Base-by-base conservation (phyloP, 148 eudicot species). In the Chenopodium suecicum region DNA sequence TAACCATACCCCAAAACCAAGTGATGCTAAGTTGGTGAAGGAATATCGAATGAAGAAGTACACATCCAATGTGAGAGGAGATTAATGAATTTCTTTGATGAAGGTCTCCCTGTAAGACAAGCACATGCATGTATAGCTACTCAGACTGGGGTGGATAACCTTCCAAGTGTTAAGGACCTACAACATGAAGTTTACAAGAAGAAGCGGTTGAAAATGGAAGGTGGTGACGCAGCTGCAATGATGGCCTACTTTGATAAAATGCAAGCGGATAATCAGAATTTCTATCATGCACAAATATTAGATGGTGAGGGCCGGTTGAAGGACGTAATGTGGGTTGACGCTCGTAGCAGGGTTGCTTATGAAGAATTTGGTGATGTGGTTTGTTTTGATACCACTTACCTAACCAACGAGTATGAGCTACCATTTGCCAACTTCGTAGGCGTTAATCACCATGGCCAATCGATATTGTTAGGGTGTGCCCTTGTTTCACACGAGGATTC, bases 331-430 rank as follows among this genome's bases (percentile, higher is more conserved):
- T 71, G 74, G 74, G 50, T 71, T 4, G 74, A 71, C 41, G 74
- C 50, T 34, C 37, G 47, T 22, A 71, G 46, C 20, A 13, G 22
- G 50, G n/a, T 50, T 4, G 74, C 74, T 1, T 71, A 71, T 37
- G 50, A 71, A 7, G 48, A 71, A 10, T 71, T 71, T 71, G 74
- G 74, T 16, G 74, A 71, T 71, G 74, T 71, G 11, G 74, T 71
- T 3, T 71, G 46, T 19, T 71, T 71, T 37, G 52, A 71, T 37
- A 3, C 50, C 8, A 71, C 20, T 14, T 71, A 71, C 50, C 20
- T 71, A 8, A 34, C 50, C 4, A 71, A 71, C 41, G 52, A 44
- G 11, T 71, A 71, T 37, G 74, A 34, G 20, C 22, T 71, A 4
- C 74, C 74, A 3, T 37, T 71, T 12, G 74, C 22, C 2, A 71